Evolutionary conservation across 192 early-diverging fungal genomes (phyloP).

Genomic region (Phlyctochytrium arcticum): DNA sequence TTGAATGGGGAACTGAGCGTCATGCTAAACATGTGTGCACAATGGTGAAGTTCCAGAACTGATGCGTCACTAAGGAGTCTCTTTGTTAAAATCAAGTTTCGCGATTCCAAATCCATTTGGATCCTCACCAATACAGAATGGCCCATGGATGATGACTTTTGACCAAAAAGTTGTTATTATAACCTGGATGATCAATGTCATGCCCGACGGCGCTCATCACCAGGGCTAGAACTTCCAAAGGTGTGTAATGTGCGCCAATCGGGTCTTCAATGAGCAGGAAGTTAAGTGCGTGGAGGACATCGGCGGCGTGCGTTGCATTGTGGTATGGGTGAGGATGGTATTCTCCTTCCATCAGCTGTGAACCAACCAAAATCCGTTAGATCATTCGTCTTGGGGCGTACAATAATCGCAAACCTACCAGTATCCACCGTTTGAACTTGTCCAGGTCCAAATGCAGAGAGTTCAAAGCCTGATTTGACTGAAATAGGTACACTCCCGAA

Average conservation of each 20-base stretch:
- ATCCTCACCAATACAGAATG: slow-evolving; percentile 36
- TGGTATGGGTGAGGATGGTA: slow-evolving; percentile 53
- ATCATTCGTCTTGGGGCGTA: neutral
- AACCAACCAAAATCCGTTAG: neutral
- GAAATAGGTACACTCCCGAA: slow-evolving; percentile 33
- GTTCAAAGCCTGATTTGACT: slow-evolving; percentile 27
- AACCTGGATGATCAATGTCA: slow-evolving; percentile 54
- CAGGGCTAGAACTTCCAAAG: slow-evolving; percentile 35
- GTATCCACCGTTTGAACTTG: slow-evolving; percentile 39
- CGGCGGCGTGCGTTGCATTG: slow-evolving; percentile 53
- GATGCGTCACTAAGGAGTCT: slow-evolving; percentile 23
- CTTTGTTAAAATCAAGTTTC: slow-evolving; percentile 6
- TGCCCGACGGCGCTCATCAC: slow-evolving; percentile 46
- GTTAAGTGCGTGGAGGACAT: slow-evolving; percentile 49
- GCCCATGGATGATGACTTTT: slow-evolving; percentile 44
- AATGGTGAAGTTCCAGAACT: slow-evolving; percentile 54
- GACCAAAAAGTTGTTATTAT: slow-evolving; percentile 47
- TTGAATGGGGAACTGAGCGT: slow-evolving; percentile 37
- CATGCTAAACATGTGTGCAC: slow-evolving; percentile 46
- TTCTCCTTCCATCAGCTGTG: slow-evolving; percentile 41
- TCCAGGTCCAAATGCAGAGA: slow-evolving; percentile 27
- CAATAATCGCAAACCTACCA: slow-evolving; percentile 31
- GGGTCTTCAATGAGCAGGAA: slow-evolving; percentile 39
- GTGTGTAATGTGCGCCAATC: slow-evolving; percentile 23
- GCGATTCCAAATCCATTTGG: neutral